These are phyloP conservation scores for Paecilomyces variotii DNA, from an alignment of 2,329 filamentous ascomycete species.

Conservation along the genomic window DNA sequence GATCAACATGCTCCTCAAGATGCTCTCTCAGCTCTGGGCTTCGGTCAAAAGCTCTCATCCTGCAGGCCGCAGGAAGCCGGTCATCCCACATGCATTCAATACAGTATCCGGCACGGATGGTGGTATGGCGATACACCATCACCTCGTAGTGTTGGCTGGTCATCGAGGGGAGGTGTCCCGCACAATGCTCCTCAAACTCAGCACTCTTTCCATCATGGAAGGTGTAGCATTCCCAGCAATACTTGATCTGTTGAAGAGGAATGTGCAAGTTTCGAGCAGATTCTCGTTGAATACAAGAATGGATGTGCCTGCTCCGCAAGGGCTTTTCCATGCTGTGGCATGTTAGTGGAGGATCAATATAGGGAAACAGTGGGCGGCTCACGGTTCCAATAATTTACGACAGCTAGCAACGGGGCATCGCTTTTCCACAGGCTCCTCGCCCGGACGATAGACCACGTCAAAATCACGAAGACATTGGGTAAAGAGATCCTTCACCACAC, in stretches of 20 bases:
- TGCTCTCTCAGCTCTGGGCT: neutral
- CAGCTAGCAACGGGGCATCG: neutral
- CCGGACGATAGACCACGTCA: conserved; percentile 1
- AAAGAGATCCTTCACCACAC: neutral
- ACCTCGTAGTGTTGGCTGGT: conserved; percentile 6
- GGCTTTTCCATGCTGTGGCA: conserved; percentile 5
- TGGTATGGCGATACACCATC: conserved; percentile 8
- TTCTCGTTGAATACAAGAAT: conserved; percentile 5
- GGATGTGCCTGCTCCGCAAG: conserved; percentile 7
- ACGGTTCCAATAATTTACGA: conserved; percentile 1
- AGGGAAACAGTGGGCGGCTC: neutral
- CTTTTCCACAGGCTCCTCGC: neutral
- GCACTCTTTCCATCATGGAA: conserved; percentile 2
- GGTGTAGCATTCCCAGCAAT: conserved; percentile 8
- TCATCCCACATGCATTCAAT: neutral
- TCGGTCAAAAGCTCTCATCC: neutral
- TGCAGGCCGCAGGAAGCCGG: neutral
- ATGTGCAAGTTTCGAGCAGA: neutral
- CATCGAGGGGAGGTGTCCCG: conserved; percentile 4
- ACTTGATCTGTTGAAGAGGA: conserved; percentile 4
- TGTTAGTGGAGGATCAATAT: neutral
- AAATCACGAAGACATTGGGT: neutral
- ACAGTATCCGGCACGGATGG: conserved; percentile 7
- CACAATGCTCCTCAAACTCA: conserved; percentile 9
- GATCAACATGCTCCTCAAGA: neutral